These are phyloP conservation scores for Phtheirospermum japonicum DNA, from an alignment of 257 asterid species.

Conservation along the genomic window DNA sequence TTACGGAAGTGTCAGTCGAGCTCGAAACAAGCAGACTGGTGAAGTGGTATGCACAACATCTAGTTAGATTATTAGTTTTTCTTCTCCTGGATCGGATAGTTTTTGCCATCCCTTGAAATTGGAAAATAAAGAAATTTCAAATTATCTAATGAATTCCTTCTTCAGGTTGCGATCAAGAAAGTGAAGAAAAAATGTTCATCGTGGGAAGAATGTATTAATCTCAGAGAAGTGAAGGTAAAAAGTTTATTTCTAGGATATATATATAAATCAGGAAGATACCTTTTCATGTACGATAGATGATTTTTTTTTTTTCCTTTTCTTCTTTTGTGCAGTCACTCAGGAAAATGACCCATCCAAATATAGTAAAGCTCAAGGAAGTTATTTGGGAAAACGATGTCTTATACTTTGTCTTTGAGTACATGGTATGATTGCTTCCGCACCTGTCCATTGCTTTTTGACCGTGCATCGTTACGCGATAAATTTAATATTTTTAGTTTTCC, in stretches of 20 bases:
- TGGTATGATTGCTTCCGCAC: conserved; percentile 52
- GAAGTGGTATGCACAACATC: conserved; percentile 99
- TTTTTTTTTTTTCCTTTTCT: neutral
- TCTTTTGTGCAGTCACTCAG: conserved; percentile 66
- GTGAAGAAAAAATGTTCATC: conserved; percentile 93
- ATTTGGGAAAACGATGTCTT: conserved; percentile 62
- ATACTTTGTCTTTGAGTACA: conserved; percentile 81
- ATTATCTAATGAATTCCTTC: conserved; percentile 7
- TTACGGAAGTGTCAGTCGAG: conserved; percentile 95
- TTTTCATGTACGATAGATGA: conserved; percentile 14
- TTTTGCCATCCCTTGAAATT: neutral
- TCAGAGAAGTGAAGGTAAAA: conserved; percentile 97
- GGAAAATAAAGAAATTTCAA: neutral
- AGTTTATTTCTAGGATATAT: no score
- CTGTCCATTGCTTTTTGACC: conserved; percentile 12
- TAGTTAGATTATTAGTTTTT: no score
- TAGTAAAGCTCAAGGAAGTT: conserved; percentile 75
- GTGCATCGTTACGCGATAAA: no score
- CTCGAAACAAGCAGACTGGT: conserved; percentile 82
- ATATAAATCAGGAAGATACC: neutral
- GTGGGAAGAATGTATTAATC: conserved; percentile 95
- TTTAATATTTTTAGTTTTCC: no score
- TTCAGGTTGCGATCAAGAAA: conserved; percentile 87
- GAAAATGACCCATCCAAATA: conserved; percentile 76
- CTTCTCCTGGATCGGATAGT: neutral